phyloP scores from a whole-genome alignment of 2,329 filamentous ascomycete genomes.

The Colletotrichum brevisporum region DNA sequence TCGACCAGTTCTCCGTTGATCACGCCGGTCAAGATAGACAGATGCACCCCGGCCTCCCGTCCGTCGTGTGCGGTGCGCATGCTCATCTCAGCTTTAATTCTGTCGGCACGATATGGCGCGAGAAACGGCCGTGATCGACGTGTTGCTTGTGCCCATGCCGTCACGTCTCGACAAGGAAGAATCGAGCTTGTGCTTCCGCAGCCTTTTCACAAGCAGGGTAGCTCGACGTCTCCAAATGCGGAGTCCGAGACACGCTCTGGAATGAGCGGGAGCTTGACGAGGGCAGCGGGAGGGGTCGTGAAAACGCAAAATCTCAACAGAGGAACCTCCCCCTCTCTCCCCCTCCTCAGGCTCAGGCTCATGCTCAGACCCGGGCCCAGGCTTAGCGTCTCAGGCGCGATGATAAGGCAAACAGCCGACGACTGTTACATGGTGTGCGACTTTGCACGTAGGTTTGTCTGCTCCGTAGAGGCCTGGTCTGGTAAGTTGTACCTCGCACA shows the following conservation, averaged over 20 bases:
- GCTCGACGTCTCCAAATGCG: conserved; percentile 36
- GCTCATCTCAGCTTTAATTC: neutral
- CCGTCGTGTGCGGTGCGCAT: neutral
- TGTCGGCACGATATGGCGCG: conserved; percentile 14
- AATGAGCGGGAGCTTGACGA: conserved; percentile 30
- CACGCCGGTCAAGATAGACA: neutral
- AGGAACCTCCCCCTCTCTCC: neutral
- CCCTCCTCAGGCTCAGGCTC: too few species aligned
- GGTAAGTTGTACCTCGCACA: neutral
- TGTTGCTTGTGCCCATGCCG: conserved; percentile 2
- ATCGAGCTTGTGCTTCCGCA: conserved; percentile 15
- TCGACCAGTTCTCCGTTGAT: conserved; percentile 7
- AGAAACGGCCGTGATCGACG: conserved; percentile 4
- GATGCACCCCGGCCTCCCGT: too few species aligned
- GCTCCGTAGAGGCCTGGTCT: conserved; percentile 7
- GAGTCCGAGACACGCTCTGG: conserved; percentile 31
- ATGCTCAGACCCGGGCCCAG: too few species aligned
- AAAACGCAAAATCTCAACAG: conserved; percentile 28
- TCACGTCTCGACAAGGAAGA: conserved; percentile 18
- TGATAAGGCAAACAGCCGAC: conserved; percentile 13
- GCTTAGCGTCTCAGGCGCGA: neutral
- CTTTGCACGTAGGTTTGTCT: conserved; percentile 22
- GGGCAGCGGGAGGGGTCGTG: conserved; percentile 20
- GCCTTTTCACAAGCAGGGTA: conserved; percentile 19
- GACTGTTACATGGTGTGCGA: conserved; percentile 30